These are phyloP conservation scores for Myxozyma lipomycoides DNA, from an alignment of 805 yeast genomes.

Conservation along the genomic window DNA sequence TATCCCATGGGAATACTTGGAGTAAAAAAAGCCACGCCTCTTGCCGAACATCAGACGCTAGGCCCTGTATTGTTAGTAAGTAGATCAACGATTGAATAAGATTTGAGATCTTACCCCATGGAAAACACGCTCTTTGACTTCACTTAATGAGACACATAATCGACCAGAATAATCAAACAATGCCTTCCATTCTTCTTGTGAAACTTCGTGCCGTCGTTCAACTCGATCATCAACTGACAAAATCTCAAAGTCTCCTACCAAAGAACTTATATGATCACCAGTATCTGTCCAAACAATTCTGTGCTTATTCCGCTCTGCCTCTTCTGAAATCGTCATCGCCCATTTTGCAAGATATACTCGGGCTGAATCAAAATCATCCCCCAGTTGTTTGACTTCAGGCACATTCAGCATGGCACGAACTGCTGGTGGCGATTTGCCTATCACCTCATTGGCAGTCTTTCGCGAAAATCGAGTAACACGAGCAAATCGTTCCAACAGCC, in stretches of 20 bases:
- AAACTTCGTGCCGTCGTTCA: constrained; percentile 65
- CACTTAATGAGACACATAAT: constrained; percentile 65
- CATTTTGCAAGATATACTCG: constrained; percentile 89
- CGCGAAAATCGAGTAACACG: constrained; percentile 63
- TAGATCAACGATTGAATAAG: neutral
- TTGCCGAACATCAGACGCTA: constrained; percentile 54
- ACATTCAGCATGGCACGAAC: constrained; percentile 58
- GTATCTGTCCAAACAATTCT: constrained; percentile 39
- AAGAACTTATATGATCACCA: constrained; percentile 33
- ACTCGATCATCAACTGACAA: constrained; percentile 50
- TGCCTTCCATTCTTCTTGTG: constrained; percentile 72
- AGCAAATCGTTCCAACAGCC: constrained; percentile 77
- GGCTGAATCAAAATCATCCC: constrained; percentile 91
- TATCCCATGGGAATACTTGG: constrained; percentile 85
- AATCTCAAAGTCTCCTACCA: constrained; percentile 44
- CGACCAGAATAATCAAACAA: constrained; percentile 77
- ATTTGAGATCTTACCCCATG: constrained; percentile 53
- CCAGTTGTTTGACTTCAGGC: constrained; percentile 76
- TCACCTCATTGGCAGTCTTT: constrained; percentile 58
- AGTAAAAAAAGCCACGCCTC: constrained; percentile 85
- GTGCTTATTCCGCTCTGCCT: constrained; percentile 59
- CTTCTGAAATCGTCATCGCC: constrained; percentile 92
- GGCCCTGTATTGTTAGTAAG: constrained; percentile 44
- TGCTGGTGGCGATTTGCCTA: constrained; percentile 54
- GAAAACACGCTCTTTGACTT: constrained; percentile 76